Evolutionary conservation across 2,329 filamentous ascomycete species (phyloP).

Genomic region (Aspergillus versicolor): DNA sequence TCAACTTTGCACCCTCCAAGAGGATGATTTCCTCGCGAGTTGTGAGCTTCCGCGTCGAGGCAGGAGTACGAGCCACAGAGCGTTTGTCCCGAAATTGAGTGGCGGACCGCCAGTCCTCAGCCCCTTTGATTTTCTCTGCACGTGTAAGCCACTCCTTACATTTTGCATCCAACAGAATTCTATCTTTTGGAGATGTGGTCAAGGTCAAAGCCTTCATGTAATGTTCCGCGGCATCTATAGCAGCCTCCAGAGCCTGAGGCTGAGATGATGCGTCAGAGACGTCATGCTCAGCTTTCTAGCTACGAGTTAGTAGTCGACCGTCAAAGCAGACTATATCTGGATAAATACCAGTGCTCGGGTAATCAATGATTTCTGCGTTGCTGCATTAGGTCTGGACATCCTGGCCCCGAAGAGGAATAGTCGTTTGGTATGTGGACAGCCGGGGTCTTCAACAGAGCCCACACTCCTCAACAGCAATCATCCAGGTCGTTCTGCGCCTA

Average conservation of each 20-base stretch:
- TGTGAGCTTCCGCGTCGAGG: constrained; percentile 61
- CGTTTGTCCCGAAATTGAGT: constrained; percentile 20
- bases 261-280: constrained; percentile 53
- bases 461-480: constrained; percentile 9
- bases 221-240: constrained; percentile 74
- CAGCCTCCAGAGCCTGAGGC: constrained; percentile 68
- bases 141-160: constrained; percentile 67
- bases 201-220: constrained; percentile 75
- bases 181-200: constrained; percentile 62
- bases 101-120: constrained; percentile 31
- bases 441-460: constrained; percentile 12
- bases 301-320: constrained; percentile 28
- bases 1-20: constrained; percentile 72
- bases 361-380: constrained; percentile 27
- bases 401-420: constrained; percentile 12
- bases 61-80: constrained; percentile 45
- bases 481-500: constrained; percentile 9
- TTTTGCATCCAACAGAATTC: constrained; percentile 64
- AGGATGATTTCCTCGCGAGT: constrained; percentile 75
- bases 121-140: constrained; percentile 73
- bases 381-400: constrained; percentile 31
- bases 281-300: constrained; percentile 55
- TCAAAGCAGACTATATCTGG: neutral
- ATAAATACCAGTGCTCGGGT: constrained; percentile 32
- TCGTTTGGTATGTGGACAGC: constrained; percentile 8